Evolutionary conservation across 2,329 filamentous ascomycete species (phyloP).

Genomic region (Penicillium sp.): DNA sequence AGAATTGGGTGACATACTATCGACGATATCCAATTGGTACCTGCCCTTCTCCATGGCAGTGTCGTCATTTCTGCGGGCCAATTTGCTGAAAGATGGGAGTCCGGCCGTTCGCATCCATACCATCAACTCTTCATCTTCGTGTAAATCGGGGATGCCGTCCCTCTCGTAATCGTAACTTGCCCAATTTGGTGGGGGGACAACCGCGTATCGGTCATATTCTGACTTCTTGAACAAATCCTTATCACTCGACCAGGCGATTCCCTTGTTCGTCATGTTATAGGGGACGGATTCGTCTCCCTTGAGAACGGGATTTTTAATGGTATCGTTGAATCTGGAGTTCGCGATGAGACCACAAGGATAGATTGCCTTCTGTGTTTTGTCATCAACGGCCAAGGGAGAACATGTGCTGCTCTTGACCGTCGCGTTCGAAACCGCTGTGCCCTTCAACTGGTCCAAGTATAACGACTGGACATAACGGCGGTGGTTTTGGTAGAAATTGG

Average conservation of each 20-base stretch:
- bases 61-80: constrained; percentile 81
- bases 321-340: constrained; percentile 97
- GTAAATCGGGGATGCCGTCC: constrained; percentile 70
- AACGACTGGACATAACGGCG: constrained; percentile 93
- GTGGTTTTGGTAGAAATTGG: constrained; percentile 99
- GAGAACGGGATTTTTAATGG: constrained; percentile 68
- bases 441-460: constrained; percentile 80
- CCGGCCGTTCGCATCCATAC: constrained; percentile 99
- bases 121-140: constrained; percentile 82
- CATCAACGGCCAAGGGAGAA: constrained; percentile 68
- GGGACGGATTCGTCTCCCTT: constrained; percentile 56
- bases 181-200: constrained; percentile 90
- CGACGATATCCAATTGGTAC: constrained; percentile 76
- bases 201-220: constrained; percentile 66
- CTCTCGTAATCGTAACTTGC: constrained; percentile 70
- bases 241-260: constrained; percentile 88
- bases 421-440: constrained; percentile 62
- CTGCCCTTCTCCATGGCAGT: constrained; percentile 68
- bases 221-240: constrained; percentile 75
- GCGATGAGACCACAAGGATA: constrained; percentile 96
- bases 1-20: constrained; percentile 66
- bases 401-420: constrained; percentile 73
- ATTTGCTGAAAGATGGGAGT: constrained; percentile 90
- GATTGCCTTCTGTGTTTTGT: constrained; percentile 67
- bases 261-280: constrained; percentile 76